phyloP scores from a whole-genome alignment of 768 basidiomycete species.

The Astraeus odoratus region DNA sequence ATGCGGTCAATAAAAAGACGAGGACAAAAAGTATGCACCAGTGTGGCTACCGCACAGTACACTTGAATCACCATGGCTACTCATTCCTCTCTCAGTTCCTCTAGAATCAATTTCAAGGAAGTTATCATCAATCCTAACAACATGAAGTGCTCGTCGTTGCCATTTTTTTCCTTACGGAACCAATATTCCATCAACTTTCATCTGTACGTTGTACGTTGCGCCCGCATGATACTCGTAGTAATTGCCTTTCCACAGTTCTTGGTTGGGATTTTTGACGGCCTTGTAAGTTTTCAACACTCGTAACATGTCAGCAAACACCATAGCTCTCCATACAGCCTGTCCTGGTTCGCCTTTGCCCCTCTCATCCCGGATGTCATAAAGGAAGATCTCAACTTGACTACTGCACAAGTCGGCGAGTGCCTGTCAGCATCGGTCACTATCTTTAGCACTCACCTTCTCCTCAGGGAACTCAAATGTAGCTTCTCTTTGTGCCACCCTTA shows the following conservation, averaged over 20 bases:
- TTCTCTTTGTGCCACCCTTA: conserved; percentile 40
- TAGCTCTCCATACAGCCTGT: conserved; percentile 17
- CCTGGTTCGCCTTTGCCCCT: conserved; percentile 57
- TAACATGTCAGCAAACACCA: background rate
- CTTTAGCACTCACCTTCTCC: background rate
- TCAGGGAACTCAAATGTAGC: conserved; percentile 43
- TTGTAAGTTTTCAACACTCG: conserved; percentile 22
- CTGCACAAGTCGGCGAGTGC: conserved; percentile 34
- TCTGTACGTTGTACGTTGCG: conserved; percentile 22
- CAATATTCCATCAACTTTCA: conserved; percentile 47
- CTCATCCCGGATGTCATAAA: conserved; percentile 51
- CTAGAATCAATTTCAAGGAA: conserved; percentile 6
- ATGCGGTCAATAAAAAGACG: no score
- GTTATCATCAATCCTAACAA: conserved; percentile 41
- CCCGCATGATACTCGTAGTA: background rate
- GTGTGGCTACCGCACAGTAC: no score
- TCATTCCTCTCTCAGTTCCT: background rate
- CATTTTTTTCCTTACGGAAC: conserved; percentile 41
- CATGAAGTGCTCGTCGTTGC: conserved; percentile 44
- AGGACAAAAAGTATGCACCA: background rate
- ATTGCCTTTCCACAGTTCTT: conserved; percentile 19
- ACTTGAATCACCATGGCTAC: background rate
- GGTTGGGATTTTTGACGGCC: conserved; percentile 45
- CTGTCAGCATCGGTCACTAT: background rate
- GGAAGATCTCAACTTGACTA: conserved; percentile 42